Evolutionary conservation across 2,329 filamentous ascomycete genomes (phyloP).

Genomic region (Colletotrichum falcatum): DNA sequence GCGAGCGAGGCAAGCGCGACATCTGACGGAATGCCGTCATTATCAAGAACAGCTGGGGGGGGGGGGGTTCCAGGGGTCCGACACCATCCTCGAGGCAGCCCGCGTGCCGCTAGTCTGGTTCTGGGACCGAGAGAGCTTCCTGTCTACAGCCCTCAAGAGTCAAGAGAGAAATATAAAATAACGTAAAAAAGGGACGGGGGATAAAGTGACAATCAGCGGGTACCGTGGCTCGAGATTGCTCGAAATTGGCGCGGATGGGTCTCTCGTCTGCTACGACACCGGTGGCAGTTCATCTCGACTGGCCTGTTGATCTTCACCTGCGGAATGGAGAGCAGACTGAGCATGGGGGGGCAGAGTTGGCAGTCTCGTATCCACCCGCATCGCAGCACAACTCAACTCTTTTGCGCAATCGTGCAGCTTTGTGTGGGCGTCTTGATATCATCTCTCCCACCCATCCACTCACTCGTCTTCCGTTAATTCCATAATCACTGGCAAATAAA

Average conservation of each 20-base stretch:
- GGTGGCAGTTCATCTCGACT: constrained; percentile 33
- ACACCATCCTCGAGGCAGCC: constrained; percentile 1
- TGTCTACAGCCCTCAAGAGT: background rate
- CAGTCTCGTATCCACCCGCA: background rate
- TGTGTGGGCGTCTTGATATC: no score
- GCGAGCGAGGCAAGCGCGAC: background rate
- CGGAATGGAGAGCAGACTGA: no score
- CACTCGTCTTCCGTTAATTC: background rate
- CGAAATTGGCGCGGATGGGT: constrained; percentile 29
- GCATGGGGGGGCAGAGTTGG: background rate
- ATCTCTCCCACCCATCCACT: no score
- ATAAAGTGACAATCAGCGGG: constrained; percentile 10
- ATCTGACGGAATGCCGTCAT: constrained; percentile 38
- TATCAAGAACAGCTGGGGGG: constrained; percentile 6
- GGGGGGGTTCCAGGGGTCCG: constrained; percentile 8
- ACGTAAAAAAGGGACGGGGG: background rate
- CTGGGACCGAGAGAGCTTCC: constrained; percentile 2
- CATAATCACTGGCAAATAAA: no score
- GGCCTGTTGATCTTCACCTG: constrained; percentile 38
- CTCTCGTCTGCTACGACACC: constrained; percentile 28
- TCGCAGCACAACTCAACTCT: background rate
- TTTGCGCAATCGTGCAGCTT: background rate
- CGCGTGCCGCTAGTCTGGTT: constrained; percentile 15
- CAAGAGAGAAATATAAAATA: background rate
- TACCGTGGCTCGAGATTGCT: constrained; percentile 35